Base-by-base conservation (phyloP, 768 basidiomycete species). In the Lanmaoa rubissima region DNA sequence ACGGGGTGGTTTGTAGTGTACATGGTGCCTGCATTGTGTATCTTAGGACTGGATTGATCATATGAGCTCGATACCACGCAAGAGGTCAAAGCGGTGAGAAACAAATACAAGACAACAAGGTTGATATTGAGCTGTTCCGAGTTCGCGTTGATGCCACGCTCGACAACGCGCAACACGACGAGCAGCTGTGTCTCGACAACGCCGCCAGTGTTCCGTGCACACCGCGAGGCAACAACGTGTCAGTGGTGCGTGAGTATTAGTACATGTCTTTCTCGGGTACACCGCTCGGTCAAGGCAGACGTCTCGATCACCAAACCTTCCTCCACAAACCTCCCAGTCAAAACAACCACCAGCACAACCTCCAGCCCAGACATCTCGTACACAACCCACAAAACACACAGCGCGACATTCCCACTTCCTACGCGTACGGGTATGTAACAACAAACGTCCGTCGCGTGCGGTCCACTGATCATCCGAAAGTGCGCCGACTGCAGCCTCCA, bases 241-340 rank as follows among this genome's bases (percentile, higher is more conserved):
- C 13, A 4, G 13, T 48, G 13, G 48, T 26, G 57, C 54, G 48
- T 48, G 48, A 38, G 12, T n/a, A 54, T 58, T 59, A 64, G 69
- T 79, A 78, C 80, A 92, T 92, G 90, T 91, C 89, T 74, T 92
- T 92, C 84, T 81, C 87, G 71, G 81, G 84, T 73, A 91, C 90
- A 71, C 88, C 90, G 55, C 75, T 91, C 63, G 87, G 86, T 75
- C 86, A 90, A 84, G 87, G 85, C 78, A 87, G 89, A 81, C 86
- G 90, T 77, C 83, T 91, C 70, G 88, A 90, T 81, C 88, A 87
- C 71, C 77, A 78, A 71, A 80, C 87, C 49, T 91, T 92, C 69
- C 83, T 90, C 71, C 85, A 84, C 58, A 89, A 87, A 67, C 70
- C 62, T 13, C 36, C 66, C 5, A 47, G 56, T 57, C 50, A 77